These are phyloP conservation scores for Carex parvula DNA, from an alignment of 176 grass and related monocot species.

Conservation along the genomic window DNA sequence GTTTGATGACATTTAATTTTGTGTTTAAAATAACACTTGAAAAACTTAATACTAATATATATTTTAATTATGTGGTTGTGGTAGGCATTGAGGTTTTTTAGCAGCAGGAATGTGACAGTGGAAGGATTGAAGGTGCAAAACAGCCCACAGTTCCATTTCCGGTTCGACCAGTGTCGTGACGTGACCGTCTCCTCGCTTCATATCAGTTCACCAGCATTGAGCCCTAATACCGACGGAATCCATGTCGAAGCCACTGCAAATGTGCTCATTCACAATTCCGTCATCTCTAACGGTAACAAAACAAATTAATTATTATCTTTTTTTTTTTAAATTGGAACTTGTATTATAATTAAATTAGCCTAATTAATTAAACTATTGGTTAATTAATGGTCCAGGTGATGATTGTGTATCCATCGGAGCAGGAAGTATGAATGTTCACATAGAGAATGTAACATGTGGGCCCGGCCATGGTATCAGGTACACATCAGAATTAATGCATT, in stretches of 20 bases:
- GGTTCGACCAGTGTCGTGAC: slow-evolving; percentile 74
- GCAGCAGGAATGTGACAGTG: slow-evolving; percentile 64
- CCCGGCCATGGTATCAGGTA: slow-evolving; percentile 85
- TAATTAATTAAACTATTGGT: neutral
- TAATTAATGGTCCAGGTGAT: slow-evolving; percentile 40
- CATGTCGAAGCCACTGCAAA: slow-evolving; percentile 73
- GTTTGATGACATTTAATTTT: neutral
- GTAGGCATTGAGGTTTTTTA: slow-evolving; percentile 82
- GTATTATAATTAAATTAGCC: neutral
- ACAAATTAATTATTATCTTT: neutral
- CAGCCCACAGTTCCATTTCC: slow-evolving; percentile 97
- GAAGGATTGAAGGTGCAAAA: slow-evolving; percentile 62
- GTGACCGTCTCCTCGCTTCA: slow-evolving; percentile 47
- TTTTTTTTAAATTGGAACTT: no score
- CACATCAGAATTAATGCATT: neutral
- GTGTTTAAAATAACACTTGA: neutral
- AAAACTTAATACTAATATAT: neutral
- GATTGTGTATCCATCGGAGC: slow-evolving; percentile 96
- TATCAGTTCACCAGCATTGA: slow-evolving; percentile 57
- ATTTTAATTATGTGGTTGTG: neutral
- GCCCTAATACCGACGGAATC: slow-evolving; percentile 98
- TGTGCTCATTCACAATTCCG: slow-evolving; percentile 58
- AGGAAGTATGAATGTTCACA: slow-evolving; percentile 66
- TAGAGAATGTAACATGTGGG: slow-evolving; percentile 88
- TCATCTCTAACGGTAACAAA: slow-evolving; percentile 61